phyloP scores from a whole-genome alignment of 176 grass and related monocot species.

The Coix lacrymajobi region DNA sequence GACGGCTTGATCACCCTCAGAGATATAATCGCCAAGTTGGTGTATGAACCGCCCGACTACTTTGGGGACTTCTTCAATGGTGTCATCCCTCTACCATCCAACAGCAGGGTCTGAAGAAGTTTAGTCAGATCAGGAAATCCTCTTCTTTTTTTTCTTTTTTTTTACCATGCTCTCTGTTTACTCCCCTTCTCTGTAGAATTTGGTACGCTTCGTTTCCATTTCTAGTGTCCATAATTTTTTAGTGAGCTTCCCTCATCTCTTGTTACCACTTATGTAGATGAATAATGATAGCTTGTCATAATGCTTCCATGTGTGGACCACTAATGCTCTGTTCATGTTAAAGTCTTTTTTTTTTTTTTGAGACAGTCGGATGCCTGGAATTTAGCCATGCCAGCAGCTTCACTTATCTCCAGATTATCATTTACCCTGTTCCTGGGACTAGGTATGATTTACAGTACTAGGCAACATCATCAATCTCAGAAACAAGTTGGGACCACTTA shows the following conservation, averaged over 20 bases:
- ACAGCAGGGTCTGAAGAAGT: conserved; percentile 55
- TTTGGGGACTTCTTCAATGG: conserved; percentile 94
- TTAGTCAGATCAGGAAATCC: conserved; percentile 7
- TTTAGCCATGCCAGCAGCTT: not conserved
- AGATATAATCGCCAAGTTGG: conserved; percentile 86
- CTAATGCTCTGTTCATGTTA: not conserved
- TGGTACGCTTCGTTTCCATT: not conserved
- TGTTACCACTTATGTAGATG: not conserved
- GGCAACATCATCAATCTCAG: no score
- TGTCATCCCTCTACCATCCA: conserved; percentile 58
- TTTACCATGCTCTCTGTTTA: not conserved
- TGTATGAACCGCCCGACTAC: conserved; percentile 73
- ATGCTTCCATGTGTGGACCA: conserved; percentile 14
- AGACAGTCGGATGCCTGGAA: not conserved
- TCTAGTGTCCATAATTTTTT: not conserved
- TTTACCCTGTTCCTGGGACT: not conserved
- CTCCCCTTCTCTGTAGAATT: not conserved
- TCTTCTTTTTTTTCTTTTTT: not conserved
- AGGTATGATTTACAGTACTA: no score
- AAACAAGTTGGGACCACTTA: no score
- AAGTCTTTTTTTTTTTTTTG: no score
- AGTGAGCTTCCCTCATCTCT: not conserved
- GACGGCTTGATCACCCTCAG: conserved; percentile 75
- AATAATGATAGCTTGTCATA: conserved; percentile 11
- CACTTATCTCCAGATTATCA: not conserved